Percentiles rank a stretch among this genome's conserved stretches.
phyloP scores from a whole-genome alignment of 2,329 filamentous ascomycete genomes.

The Capronia coronata region DNA sequence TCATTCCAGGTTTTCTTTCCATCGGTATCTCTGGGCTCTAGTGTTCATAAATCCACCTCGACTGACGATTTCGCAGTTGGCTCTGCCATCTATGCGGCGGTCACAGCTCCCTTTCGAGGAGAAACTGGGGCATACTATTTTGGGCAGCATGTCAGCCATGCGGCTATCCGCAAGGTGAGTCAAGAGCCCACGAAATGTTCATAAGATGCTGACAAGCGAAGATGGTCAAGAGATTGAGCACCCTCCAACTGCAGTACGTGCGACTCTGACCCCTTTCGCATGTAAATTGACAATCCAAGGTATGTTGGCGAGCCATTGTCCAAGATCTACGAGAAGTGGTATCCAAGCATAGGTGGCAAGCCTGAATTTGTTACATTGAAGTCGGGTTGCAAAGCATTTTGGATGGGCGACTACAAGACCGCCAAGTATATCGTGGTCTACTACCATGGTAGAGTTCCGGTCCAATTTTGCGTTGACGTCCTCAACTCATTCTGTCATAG shows the following conservation, averaged over 20 bases:
- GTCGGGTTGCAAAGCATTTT: slow-evolving; percentile 25
- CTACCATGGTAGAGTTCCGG: slow-evolving; percentile 20
- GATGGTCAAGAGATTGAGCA: slow-evolving; percentile 15
- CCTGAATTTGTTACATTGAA: slow-evolving; percentile 23
- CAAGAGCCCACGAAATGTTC: not conserved
- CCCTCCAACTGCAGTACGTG: slow-evolving; percentile 20
- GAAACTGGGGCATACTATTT: slow-evolving; percentile 34
- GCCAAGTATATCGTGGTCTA: slow-evolving; percentile 27
- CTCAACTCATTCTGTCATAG: slow-evolving; percentile 5
- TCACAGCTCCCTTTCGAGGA: slow-evolving; percentile 38
- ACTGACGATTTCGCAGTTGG: slow-evolving; percentile 9
- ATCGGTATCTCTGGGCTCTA: slow-evolving; percentile 4
- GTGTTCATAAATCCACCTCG: not conserved
- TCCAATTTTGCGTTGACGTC: not conserved
- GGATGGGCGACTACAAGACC: slow-evolving; percentile 24
- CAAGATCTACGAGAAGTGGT: slow-evolving; percentile 23
- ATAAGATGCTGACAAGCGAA: slow-evolving; percentile 5
- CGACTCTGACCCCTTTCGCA: not conserved
- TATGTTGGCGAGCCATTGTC: slow-evolving; percentile 23
- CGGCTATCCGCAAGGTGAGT: slow-evolving; percentile 30
- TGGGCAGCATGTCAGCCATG: slow-evolving; percentile 33
- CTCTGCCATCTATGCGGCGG: slow-evolving; percentile 23
- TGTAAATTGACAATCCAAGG: slow-evolving; percentile 11
- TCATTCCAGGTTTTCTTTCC: slow-evolving; percentile 17
- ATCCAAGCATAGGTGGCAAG: slow-evolving; percentile 6